Evolutionary conservation across 495 filamentous ascomycete genomes (phyloP), one percentile per base, ranked within the genome.

Genomic region (Cetradonia linearis): DNA sequence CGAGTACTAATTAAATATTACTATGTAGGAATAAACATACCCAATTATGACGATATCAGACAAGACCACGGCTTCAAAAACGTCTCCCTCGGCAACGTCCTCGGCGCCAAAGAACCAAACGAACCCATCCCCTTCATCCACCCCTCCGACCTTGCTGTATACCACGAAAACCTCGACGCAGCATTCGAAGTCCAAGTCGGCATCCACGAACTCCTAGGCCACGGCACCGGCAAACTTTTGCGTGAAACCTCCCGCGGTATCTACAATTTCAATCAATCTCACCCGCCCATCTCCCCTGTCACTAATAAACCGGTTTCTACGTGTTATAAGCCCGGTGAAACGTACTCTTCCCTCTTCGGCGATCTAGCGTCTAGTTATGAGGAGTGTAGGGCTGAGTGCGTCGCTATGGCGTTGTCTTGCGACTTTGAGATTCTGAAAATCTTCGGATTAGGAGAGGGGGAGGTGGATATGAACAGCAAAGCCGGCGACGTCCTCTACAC

Each of bases 31-130:
- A 79, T 87, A 69, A 86, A 88, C 61, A 80, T 84, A 46, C 91
- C 91, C 5, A 96, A 97, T 68, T 96, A 94, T 67, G 91, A 98
- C 65, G 89, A 95, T 63, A 93, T 96, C 62, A 81, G 93, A 52
- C 92, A 96, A 67, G 86, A 83, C 18, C 78, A 91, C 46, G 93
- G 93, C n/a, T 98, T 98, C 82, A 98, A 98, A 76, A 98, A 98
- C 62, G 93, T 98, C 25, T 89, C 84, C 14, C 76, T 92, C 34
- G 92, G 91, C 34, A 97, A 98, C 65, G 87, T 97, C 10, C 76
- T 97, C 33, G 85, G 82, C 64, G 92, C 93, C 16, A 95, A 93
- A 76, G 84, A 87, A 1, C 89, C 91, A 0, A 83, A 93, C 66
- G 92, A 98, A 72, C 82, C 83, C 55, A 86, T 94, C 44, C 92